A percentile compares a stretch with the other conserved stretches of the same genome.
phyloP scores from a whole-genome alignment of 106 monocot species.

The Amphibolis antarctica region DNA sequence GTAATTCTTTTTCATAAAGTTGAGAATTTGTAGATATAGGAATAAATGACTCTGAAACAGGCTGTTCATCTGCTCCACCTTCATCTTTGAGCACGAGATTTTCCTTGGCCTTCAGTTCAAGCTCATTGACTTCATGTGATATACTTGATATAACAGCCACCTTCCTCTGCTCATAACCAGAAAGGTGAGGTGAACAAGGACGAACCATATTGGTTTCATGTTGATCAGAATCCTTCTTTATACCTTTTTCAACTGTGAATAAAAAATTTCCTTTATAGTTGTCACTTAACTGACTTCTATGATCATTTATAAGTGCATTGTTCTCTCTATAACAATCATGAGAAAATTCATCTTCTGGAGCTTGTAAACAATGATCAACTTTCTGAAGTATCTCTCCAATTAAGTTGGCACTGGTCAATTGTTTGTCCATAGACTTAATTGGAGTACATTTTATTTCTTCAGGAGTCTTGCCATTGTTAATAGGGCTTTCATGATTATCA shows the following conservation, averaged over 20 bases:
- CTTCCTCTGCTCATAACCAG: not conserved
- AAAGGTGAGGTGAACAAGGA: not conserved
- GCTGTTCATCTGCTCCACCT: not conserved
- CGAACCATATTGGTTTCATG: not conserved
- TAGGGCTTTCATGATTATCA: not conserved
- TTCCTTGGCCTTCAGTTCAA: not conserved
- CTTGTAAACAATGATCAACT: not conserved
- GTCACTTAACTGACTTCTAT: not conserved
- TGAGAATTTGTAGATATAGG: not conserved
- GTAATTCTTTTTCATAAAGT: not conserved
- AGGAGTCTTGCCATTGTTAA: not conserved
- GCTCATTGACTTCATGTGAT: not conserved
- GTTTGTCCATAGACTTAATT: not conserved
- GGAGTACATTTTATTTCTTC: constrained; percentile 5
- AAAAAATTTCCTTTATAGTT: not conserved
- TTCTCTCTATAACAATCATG: not conserved
- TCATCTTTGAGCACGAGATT: not conserved
- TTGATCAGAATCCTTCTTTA: constrained; percentile 5
- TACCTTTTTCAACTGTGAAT: not conserved
- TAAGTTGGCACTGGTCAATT: constrained; percentile 4
- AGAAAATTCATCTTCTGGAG: not conserved
- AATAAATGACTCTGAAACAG: not conserved
- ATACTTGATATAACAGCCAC: not conserved
- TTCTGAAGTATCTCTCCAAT: constrained; percentile 4
- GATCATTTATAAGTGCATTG: constrained; percentile 6